phyloP scores from a whole-genome alignment of 169 alveolate species.

The Condylostoma magnum region DNA sequence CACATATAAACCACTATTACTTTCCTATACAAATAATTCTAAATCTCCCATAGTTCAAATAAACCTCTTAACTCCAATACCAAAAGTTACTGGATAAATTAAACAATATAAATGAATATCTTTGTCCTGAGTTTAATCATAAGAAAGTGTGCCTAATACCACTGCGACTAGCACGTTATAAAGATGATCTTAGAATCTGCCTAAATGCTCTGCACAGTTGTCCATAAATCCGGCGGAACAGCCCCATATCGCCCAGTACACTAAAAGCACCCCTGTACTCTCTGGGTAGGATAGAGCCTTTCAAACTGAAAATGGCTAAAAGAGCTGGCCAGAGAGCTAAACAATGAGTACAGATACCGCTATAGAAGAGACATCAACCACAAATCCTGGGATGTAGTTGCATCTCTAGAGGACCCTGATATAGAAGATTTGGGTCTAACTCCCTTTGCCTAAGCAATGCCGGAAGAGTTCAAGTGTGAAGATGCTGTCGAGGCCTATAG shows the following conservation, averaged over 20 bases:
- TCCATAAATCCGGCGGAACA: background rate
- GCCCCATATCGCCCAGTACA: background rate
- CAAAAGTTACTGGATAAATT: no score
- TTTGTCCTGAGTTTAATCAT: background rate
- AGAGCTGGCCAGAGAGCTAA: background rate
- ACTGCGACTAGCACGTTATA: constrained; percentile 20
- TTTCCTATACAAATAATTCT: no score
- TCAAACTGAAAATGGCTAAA: constrained; percentile 17
- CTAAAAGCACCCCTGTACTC: constrained; percentile 13
- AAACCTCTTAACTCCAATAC: no score
- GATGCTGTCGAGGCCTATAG: constrained; percentile 4
- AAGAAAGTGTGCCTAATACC: background rate
- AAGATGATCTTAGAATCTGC: constrained; percentile 17
- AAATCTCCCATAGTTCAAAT: no score
- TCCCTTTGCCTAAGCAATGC: constrained; percentile 17
- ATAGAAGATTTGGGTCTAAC: background rate
- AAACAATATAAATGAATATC: background rate
- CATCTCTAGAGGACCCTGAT: background rate
- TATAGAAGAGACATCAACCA: constrained; percentile 2
- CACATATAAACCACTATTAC: no score
- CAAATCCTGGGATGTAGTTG: background rate
- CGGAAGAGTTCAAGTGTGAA: background rate
- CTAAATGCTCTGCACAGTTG: constrained; percentile 19
- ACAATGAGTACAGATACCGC: constrained; percentile 7
- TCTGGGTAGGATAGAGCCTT: background rate